Evolutionary conservation across 2,329 filamentous ascomycete genomes (phyloP).

Genomic region (Gnomoniopsis sp.): DNA sequence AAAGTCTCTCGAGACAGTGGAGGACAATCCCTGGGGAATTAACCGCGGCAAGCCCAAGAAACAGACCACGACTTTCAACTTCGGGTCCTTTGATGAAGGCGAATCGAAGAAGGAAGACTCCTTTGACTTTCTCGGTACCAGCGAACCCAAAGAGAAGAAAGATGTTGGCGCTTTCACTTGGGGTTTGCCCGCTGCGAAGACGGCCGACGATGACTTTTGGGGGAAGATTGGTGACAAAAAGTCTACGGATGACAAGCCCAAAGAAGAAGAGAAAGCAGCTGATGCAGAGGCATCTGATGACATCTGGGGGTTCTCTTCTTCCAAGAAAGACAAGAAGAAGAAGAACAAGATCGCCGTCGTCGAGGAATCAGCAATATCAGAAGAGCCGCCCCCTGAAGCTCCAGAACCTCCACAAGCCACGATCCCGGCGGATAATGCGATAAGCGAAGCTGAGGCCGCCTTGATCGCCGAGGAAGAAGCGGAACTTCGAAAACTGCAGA

Average conservation of each 20-base stretch:
- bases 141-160: slow-evolving; percentile 29
- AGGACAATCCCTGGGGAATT: slow-evolving; percentile 48
- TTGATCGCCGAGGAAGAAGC: slow-evolving; percentile 25
- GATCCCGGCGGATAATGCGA: neutral
- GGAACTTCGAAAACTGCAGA: slow-evolving; percentile 26
- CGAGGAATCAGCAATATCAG: slow-evolving; percentile 18
- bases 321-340: slow-evolving; percentile 27
- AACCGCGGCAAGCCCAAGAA: slow-evolving; percentile 50
- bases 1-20: slow-evolving; percentile 36
- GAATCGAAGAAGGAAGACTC: slow-evolving; percentile 31
- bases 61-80: slow-evolving; percentile 43
- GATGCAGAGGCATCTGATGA: slow-evolving; percentile 20
- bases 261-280: slow-evolving; percentile 15
- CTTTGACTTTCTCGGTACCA: slow-evolving; percentile 14
- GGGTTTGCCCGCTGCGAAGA: slow-evolving; percentile 34
- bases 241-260: slow-evolving; percentile 24
- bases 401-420: neutral
- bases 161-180: slow-evolving; percentile 28
- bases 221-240: slow-evolving; percentile 20
- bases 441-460: slow-evolving; percentile 12
- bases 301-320: slow-evolving; percentile 13
- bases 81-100: slow-evolving; percentile 41
- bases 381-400: slow-evolving; percentile 8
- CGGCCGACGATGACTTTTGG: slow-evolving; percentile 30
- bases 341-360: slow-evolving; percentile 21